Percentiles rank a stretch among this genome's conserved stretches.
Conservation (phyloP, 495 filamentous ascomycete genomes). For the Penicillium goetzii region DNA sequence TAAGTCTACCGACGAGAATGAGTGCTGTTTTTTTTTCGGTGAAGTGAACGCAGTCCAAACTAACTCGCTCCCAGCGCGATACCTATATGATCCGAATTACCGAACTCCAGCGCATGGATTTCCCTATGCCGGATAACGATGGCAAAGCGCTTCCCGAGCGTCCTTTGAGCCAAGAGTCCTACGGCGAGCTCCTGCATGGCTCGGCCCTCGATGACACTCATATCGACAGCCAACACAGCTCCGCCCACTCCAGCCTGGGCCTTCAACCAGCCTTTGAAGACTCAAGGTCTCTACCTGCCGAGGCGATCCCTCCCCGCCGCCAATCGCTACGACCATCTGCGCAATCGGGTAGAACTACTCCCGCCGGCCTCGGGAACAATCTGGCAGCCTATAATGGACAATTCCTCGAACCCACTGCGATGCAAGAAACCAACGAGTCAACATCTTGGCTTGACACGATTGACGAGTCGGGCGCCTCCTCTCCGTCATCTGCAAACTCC, state of each 20-base stretch:
- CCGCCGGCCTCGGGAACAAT: constrained; percentile 22
- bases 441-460: constrained; percentile 97
- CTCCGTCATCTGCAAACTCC: constrained; percentile 79
- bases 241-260: constrained; percentile 25
- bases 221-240: constrained; percentile 27
- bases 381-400: constrained; percentile 17
- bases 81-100: constrained; percentile 88
- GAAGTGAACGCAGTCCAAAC: background rate
- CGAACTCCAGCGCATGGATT: constrained; percentile 74
- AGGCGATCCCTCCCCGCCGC: constrained; percentile 41
- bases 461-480: constrained; percentile 88
- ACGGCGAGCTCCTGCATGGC: constrained; percentile 50
- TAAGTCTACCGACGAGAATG: constrained; percentile 52
- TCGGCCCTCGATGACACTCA: constrained; percentile 47
- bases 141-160: constrained; percentile 77
- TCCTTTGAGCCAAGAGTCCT: constrained; percentile 72
- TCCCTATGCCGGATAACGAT: constrained; percentile 55
- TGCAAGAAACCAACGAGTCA: constrained; percentile 65
- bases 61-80: constrained; percentile 59
- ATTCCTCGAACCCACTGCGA: constrained; percentile 33
- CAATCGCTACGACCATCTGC: constrained; percentile 46
- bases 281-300: constrained; percentile 24
- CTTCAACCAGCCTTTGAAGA: constrained; percentile 31
- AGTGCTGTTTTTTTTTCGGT: background rate
- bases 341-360: constrained; percentile 32